A percentile compares a stretch with the other conserved stretches of the same genome.
Conservation (phyloP, 1,284 basidiomycete genomes). For the Phylloporus gajari region DNA sequence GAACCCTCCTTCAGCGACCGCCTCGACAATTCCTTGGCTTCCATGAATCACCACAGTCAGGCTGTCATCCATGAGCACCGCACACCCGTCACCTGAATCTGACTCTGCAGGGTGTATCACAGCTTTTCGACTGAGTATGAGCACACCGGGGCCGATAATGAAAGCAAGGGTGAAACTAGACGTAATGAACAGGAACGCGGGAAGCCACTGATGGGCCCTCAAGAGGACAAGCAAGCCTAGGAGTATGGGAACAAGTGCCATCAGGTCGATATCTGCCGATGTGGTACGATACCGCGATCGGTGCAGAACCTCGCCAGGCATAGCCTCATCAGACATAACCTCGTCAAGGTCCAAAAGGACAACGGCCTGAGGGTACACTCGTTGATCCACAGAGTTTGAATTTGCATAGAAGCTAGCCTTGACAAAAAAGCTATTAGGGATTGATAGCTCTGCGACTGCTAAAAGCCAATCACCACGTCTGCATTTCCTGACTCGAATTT, state of each 20-base stretch:
- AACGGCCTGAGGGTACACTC: conserved; percentile 12
- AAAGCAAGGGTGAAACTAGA: conserved; percentile 20
- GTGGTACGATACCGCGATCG: conserved; percentile 23
- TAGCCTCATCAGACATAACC: background rate
- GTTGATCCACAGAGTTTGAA: background rate
- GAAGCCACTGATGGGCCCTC: conserved; percentile 19
- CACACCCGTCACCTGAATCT: conserved; percentile 23
- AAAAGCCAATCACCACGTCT: background rate
- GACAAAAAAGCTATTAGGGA: background rate
- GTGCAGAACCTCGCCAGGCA: background rate
- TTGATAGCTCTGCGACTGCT: background rate
- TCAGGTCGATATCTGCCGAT: conserved; percentile 21
- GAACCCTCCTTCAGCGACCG: conserved; percentile 31
- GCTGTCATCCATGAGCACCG: conserved; percentile 32
- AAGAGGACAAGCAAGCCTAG: conserved; percentile 21
- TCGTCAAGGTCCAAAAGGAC: conserved; percentile 28
- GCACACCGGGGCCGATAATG: conserved; percentile 25
- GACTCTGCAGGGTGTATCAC: conserved; percentile 15
- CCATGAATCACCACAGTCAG: conserved; percentile 27
- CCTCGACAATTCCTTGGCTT: conserved; percentile 26
- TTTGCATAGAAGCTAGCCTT: background rate
- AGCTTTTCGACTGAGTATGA: conserved; percentile 26
- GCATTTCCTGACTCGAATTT: background rate
- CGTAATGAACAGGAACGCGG: conserved; percentile 11
- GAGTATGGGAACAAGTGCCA: conserved; percentile 28